phyloP scores from a whole-genome alignment of 2,329 filamentous ascomycete genomes.

The Dothistroma septosporum region DNA sequence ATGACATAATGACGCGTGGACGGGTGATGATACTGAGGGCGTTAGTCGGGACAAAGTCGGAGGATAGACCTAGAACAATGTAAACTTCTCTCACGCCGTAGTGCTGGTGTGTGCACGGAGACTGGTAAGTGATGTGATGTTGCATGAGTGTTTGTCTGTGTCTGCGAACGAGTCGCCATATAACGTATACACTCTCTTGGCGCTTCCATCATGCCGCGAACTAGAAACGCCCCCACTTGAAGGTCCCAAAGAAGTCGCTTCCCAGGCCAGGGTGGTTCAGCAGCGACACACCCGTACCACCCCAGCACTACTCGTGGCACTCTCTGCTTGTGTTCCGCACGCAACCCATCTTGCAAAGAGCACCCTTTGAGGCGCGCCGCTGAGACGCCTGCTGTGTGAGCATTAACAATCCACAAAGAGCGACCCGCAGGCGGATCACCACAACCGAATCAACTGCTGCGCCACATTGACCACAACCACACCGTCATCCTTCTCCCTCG shows the following conservation, averaged over 20 bases:
- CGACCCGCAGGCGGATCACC: not conserved
- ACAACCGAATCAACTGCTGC: conserved; percentile 2
- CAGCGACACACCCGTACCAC: not conserved
- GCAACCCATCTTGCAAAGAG: not conserved
- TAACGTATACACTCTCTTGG: not conserved
- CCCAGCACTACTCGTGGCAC: not conserved
- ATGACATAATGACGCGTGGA: conserved; percentile 1
- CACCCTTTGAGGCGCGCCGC: not conserved
- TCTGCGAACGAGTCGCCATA: not conserved
- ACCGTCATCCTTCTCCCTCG: not conserved
- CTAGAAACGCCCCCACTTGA: not conserved
- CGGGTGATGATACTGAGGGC: not conserved
- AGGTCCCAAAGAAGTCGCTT: not conserved
- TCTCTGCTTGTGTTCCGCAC: not conserved
- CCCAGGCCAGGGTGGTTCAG: not conserved
- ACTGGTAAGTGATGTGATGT: not conserved
- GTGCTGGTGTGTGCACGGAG: not conserved
- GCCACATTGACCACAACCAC: conserved; percentile 5
- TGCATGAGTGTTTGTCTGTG: not conserved
- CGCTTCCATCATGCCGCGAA: not conserved
- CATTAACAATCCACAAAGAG: not conserved
- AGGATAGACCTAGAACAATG: conserved; percentile 1
- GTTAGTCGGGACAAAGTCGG: conserved; percentile 1
- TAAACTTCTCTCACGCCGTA: not conserved
- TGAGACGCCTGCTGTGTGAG: conserved; percentile 3